These are phyloP conservation scores for Zizania latifolia DNA, from an alignment of 176 grass and related monocot genomes.

Conservation along the genomic window DNA sequence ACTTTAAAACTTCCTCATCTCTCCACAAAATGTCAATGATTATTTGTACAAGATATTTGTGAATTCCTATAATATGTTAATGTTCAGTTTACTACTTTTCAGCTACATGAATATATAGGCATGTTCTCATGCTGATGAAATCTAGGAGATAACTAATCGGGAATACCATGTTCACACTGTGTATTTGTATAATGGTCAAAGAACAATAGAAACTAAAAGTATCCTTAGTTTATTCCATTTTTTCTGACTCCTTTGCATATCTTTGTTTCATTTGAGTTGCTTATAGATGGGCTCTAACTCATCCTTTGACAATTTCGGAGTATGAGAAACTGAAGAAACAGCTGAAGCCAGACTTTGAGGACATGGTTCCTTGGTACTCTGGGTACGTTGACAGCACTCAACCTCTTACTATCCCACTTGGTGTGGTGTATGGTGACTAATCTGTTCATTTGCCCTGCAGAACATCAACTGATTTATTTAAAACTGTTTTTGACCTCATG, in stretches of 20 bases:
- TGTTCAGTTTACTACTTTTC: conserved; percentile 2
- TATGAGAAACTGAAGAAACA: conserved; percentile 95
- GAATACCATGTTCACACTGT: neutral
- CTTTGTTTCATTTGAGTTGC: conserved; percentile 16
- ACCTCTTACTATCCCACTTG: conserved; percentile 30
- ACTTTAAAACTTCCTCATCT: neutral
- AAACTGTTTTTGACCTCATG: conserved; percentile 98
- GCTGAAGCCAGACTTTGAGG: conserved; percentile 93
- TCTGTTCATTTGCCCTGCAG: conserved; percentile 37
- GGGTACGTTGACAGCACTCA: conserved; percentile 53
- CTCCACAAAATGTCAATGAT: neutral
- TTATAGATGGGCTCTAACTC: conserved; percentile 83
- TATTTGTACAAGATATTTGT: neutral
- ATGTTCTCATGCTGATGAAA: neutral
- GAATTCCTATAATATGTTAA: neutral
- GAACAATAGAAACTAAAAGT: neutral
- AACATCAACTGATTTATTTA: conserved; percentile 97
- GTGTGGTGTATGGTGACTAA: neutral
- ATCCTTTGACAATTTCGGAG: conserved; percentile 76
- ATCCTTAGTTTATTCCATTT: neutral
- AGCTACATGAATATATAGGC: conserved; percentile 16
- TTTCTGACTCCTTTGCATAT: conserved; percentile 7
- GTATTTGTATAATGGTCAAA: neutral
- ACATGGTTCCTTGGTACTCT: conserved; percentile 99
- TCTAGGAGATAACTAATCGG: neutral